Percentiles rank a stretch among this genome's conserved stretches.
Conservation (phyloP, 2,329 filamentous ascomycete genomes). For the Boeremia lycopersici region DNA sequence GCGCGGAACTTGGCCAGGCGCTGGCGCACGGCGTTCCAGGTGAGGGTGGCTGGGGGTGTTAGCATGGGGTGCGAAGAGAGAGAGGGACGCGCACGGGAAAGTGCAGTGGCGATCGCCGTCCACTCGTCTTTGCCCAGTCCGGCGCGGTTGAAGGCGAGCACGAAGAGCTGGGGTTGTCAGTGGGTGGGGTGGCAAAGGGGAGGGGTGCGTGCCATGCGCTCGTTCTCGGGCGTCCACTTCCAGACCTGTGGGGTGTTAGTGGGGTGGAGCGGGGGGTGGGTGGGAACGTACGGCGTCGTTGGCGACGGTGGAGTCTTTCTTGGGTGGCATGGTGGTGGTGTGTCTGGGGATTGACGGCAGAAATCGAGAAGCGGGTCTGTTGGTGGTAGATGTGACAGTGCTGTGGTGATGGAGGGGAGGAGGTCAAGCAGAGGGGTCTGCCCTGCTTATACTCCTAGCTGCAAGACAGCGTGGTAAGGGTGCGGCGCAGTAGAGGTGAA, state of each 20-base stretch:
- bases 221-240: slow-evolving; percentile 7
- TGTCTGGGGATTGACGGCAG: neutral
- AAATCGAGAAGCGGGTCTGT: neutral
- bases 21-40: slow-evolving; percentile 4
- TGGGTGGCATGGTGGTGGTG: slow-evolving; percentile 1
- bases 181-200: neutral
- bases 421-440: too few species aligned
- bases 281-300: neutral
- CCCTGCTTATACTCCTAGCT: neutral
- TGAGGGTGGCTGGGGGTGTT: neutral
- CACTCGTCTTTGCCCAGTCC: neutral
- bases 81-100: neutral
- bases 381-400: neutral
- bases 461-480: neutral
- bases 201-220: neutral
- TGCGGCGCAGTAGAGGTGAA: slow-evolving; percentile 2
- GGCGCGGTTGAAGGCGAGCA: neutral
- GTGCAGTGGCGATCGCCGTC: neutral
- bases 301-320: neutral
- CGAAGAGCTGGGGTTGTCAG: neutral
- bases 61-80: too few species aligned
- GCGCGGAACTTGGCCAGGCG: neutral
- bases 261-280: neutral
- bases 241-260: neutral
- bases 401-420: neutral